Evolutionary conservation across 108 stramenopile species (phyloP).

Genomic region (Poteriospumella lacustris): DNA sequence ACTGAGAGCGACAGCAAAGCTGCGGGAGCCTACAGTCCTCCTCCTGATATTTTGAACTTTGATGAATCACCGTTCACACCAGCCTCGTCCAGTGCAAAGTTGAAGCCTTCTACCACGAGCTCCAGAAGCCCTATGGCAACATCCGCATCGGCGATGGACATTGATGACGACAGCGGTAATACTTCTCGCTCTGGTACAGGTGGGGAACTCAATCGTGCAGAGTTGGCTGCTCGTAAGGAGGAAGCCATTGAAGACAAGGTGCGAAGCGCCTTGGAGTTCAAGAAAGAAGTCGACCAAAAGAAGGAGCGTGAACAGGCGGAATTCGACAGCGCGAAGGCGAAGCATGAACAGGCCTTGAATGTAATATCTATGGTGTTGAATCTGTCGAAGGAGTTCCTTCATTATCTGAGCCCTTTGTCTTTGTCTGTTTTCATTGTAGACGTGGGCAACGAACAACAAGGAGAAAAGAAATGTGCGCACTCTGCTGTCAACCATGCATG

Average conservation of each 20-base stretch:
- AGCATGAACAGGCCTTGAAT: constrained; percentile 4
- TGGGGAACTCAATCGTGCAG: constrained; percentile 12
- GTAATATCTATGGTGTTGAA: background rate
- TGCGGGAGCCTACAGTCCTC: too few species aligned
- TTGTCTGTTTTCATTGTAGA: constrained; percentile 1
- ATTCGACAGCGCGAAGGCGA: constrained; percentile 1
- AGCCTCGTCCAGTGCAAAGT: too few species aligned
- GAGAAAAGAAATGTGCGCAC: constrained; percentile 86
- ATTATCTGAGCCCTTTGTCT: background rate
- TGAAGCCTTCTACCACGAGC: too few species aligned
- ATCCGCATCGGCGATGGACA: too few species aligned
- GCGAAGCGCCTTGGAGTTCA: background rate
- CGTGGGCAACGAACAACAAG: constrained; percentile 47
- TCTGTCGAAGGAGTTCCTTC: background rate
- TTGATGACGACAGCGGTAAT: too few species aligned
- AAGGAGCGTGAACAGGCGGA: background rate
- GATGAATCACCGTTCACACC: too few species aligned
- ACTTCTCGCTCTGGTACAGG: too few species aligned
- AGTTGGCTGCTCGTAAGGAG: constrained; percentile 11
- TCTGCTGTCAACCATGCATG: constrained; percentile 81
- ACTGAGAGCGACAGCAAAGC: too few species aligned
- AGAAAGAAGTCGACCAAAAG: background rate
- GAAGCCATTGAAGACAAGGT: constrained; percentile 16
- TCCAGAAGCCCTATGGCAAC: too few species aligned
- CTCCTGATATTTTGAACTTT: too few species aligned